Conservation (phyloP, 176 grass and related monocot genomes). For the Ananas comosus region DNA sequence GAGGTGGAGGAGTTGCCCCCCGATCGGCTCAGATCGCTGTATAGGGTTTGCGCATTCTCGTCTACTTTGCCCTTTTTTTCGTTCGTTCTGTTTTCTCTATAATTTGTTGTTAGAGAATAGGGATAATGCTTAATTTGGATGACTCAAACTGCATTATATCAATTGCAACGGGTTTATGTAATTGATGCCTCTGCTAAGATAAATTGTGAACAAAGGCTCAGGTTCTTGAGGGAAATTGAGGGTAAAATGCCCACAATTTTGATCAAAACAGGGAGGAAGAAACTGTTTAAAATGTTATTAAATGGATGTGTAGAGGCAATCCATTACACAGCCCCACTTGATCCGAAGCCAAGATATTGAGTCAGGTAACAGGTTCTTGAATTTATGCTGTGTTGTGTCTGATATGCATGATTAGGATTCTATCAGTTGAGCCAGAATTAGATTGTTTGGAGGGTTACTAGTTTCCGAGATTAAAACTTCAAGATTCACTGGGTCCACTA, state of each 20-base stretch:
- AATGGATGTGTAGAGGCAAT: too few relatives aligned
- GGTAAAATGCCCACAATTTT: too few relatives aligned
- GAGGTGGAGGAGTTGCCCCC: slow-evolving; percentile 21
- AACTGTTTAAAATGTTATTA: too few relatives aligned
- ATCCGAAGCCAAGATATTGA: neutral
- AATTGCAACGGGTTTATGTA: too few relatives aligned
- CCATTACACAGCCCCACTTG: neutral
- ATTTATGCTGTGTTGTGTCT: neutral
- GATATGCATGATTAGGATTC: neutral
- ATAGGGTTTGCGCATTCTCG: slow-evolving; percentile 31
- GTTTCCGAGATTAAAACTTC: neutral
- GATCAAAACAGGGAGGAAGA: too few relatives aligned
- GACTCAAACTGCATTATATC: too few relatives aligned
- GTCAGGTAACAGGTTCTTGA: neutral
- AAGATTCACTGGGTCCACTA: neutral
- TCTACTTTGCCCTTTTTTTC: neutral
- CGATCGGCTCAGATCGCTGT: slow-evolving; percentile 62
- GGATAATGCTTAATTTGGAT: too few relatives aligned
- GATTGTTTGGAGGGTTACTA: neutral
- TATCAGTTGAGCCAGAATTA: too few relatives aligned
- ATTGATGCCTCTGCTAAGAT: too few relatives aligned
- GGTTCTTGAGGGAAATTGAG: too few relatives aligned
- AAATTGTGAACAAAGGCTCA: too few relatives aligned
- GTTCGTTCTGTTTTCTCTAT: neutral
- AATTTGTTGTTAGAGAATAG: neutral